A percentile compares a stretch with the other conserved stretches of the same genome.
Evolutionary conservation across 2,329 filamentous ascomycete genomes (phyloP).

Genomic region (Daldinia eschscholtzii): DNA sequence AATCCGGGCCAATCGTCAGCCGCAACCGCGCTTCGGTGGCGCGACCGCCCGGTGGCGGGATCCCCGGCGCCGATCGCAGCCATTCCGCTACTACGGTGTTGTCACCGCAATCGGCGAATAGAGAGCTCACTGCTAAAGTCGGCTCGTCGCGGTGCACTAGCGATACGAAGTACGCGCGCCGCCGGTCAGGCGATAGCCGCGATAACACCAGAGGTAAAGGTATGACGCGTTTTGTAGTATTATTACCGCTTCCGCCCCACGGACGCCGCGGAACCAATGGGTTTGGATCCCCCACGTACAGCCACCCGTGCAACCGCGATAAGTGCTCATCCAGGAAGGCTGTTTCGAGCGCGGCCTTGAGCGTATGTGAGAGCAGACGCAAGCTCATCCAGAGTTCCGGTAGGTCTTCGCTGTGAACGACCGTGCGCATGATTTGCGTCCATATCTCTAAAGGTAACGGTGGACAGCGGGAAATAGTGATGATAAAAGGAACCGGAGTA

Average conservation of each 20-base stretch:
- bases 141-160: conserved; percentile 24
- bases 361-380: conserved; percentile 31
- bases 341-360: conserved; percentile 35
- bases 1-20: conserved; percentile 28
- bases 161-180: conserved; percentile 28
- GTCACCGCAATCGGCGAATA: conserved; percentile 29
- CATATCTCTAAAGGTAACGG: conserved; percentile 39
- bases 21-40: conserved; percentile 25
- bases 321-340: conserved; percentile 38
- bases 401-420: conserved; percentile 25
- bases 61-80: conserved; percentile 30
- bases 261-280: conserved; percentile 1
- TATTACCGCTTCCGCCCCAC: neutral
- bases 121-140: conserved; percentile 6
- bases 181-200: conserved; percentile 27
- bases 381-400: conserved; percentile 28
- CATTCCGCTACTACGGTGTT: conserved; percentile 36
- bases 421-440: conserved; percentile 33
- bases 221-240: conserved; percentile 9
- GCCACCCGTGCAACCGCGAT: conserved; percentile 21
- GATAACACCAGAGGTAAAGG: conserved; percentile 16
- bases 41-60: conserved; percentile 22
- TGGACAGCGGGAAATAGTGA: conserved; percentile 21
- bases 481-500: neutral
- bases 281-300: conserved; percentile 30